Evolutionary conservation across 2,329 filamentous ascomycete species (phyloP).

Genomic region (Fusarium scirpi): DNA sequence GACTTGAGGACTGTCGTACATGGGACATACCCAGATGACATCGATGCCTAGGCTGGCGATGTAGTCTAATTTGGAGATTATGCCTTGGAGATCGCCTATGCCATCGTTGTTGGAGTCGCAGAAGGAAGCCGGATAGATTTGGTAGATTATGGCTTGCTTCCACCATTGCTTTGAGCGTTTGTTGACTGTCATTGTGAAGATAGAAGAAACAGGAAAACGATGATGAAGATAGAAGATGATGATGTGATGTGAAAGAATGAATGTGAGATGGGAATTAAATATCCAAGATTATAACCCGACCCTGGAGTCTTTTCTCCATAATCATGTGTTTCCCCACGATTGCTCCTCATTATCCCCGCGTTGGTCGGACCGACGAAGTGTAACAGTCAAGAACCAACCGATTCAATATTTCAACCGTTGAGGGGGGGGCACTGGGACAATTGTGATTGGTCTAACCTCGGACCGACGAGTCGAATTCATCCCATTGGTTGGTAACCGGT

Average conservation of each 20-base stretch:
- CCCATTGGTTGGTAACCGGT: conserved; percentile 32
- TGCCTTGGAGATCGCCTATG: conserved; percentile 64
- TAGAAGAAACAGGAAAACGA: rapidly evolving
- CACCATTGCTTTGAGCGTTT: conserved; percentile 58
- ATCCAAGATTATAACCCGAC: background rate
- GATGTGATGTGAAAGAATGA: background rate
- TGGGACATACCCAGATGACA: conserved; percentile 45
- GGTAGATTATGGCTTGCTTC: conserved; percentile 67
- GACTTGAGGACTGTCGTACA: conserved; percentile 45
- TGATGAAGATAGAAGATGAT: background rate
- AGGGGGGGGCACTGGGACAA: too few species aligned
- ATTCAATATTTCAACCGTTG: background rate
- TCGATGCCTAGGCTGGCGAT: conserved; percentile 37
- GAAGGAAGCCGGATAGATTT: conserved; percentile 69
- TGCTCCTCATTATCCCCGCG: background rate
- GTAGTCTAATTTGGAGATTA: conserved; percentile 66
- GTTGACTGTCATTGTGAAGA: conserved; percentile 38
- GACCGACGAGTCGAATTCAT: background rate
- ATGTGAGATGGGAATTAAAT: background rate
- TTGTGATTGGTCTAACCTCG: conserved; percentile 25
- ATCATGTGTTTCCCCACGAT: conserved; percentile 10
- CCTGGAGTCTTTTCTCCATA: background rate
- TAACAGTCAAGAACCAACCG: background rate
- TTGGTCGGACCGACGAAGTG: conserved; percentile 30
- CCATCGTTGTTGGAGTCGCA: conserved; percentile 67